phyloP scores from a whole-genome alignment of 768 basidiomycete species.

The Boletus vermiculosoides region DNA sequence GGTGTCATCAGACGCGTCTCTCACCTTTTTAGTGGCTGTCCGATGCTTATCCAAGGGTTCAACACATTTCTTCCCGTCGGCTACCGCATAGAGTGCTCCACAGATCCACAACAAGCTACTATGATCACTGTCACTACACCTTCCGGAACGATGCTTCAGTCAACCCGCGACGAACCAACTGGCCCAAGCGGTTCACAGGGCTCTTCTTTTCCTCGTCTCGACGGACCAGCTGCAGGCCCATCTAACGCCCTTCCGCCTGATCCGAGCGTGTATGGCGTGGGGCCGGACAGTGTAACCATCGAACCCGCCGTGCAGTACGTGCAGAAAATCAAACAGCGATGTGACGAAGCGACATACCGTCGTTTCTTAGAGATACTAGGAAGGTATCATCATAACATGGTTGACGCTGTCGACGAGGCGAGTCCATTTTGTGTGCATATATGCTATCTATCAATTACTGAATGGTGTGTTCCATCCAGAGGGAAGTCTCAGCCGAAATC shows the following conservation, averaged over 20 bases:
- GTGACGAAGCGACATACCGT: conserved; percentile 84
- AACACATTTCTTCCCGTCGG: conserved; percentile 96
- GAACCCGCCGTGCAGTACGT: conserved; percentile 91
- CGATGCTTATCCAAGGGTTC: conserved; percentile 92
- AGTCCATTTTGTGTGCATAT: conserved; percentile 18
- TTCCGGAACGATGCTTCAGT: conserved; percentile 59
- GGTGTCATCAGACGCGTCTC: conserved; percentile 97
- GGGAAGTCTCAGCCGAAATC: conserved; percentile 68
- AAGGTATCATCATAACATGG: conserved; percentile 57
- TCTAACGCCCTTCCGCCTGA: conserved; percentile 18
- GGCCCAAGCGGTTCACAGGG: conserved; percentile 40
- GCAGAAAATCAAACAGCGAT: conserved; percentile 94
- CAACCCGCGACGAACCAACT: conserved; percentile 45
- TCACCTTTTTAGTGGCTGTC: conserved; percentile 87
- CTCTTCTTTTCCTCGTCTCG: conserved; percentile 31
- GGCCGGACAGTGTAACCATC: conserved; percentile 47
- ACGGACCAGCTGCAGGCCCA: conserved; percentile 12
- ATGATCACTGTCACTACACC: conserved; percentile 80
- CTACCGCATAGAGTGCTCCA: conserved; percentile 85
- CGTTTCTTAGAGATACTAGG: conserved; percentile 77
- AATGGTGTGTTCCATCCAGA: conserved; percentile 26
- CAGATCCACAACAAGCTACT: conserved; percentile 59
- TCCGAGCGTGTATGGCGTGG: conserved; percentile 27
- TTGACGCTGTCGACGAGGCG: conserved; percentile 63
- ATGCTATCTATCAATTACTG: not conserved